Evolutionary conservation across 257 asterid species (phyloP), one percentile per base, ranked within the genome.

Genomic region (Solanum microdontum): DNA sequence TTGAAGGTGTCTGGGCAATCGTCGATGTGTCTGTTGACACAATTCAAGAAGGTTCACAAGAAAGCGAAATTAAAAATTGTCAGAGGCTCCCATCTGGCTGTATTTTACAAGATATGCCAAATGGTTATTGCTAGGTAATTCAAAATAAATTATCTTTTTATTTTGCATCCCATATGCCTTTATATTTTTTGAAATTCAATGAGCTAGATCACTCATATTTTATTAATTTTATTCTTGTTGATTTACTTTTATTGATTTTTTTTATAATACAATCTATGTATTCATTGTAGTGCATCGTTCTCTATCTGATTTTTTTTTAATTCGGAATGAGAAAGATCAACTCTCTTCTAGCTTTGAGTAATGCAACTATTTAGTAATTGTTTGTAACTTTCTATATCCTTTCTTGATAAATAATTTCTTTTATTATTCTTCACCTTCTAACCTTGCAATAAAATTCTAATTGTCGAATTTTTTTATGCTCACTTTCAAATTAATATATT

Each of bases 11-110:
- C 37, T 95, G 99, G 99, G 96, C 93, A 19, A 95, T 96, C 24
- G 99, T 95, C 80, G 98, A 96, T 55, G 91, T 95, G 74, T 95
- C 98, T 24, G 90, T 93, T 26, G 96, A 95, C 48, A 1, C 87
- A 66, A 68, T 91, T 11, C 89, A 89, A 86, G 94, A 91, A 69
- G 92, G 90, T 69, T n/a, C 89, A 19, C 39, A 79, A 28, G 90
- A 92, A 39, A 90, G 84, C 5, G 17, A 88, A 14, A 40, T 86
- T 80, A 43, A 79, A 4, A 90, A 83, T 79, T 94, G 94, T 90
- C 88, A 96, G 83, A 94, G 97, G 92, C 97, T 93, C n/a, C 98
- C 98, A 87, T 95, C 99, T 2, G 98, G 99, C 68, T 95, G 94
- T 87, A 86, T 96, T 69, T 88, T 96, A 74, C 95, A 91, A 91